A percentile compares a stretch with the other conserved stretches of the same genome.
Conservation (phyloP, 2,329 filamentous ascomycete species). For the Pseudogymnoascus destructans region DNA sequence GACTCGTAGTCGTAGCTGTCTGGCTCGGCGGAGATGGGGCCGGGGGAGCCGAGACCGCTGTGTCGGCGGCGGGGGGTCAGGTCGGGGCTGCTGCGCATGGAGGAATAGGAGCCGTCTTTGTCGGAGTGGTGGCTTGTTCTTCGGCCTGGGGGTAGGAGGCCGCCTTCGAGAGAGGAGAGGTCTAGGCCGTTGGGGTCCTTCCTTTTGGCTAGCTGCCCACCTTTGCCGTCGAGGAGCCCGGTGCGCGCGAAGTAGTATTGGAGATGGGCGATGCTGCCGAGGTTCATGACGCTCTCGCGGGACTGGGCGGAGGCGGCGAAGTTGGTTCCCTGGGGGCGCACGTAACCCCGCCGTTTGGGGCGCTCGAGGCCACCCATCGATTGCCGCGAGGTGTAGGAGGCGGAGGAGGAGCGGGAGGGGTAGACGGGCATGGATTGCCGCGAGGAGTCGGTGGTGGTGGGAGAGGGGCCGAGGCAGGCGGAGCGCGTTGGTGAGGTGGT, state of each 20-base stretch:
- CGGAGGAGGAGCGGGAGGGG: conserved; percentile 50
- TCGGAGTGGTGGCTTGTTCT: conserved; percentile 33
- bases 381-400: conserved; percentile 35
- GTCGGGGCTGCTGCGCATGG: conserved; percentile 47
- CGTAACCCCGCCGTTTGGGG: conserved; percentile 29
- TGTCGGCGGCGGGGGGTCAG: conserved; percentile 26
- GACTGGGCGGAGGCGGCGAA: conserved; percentile 85
- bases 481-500: conserved; percentile 39
- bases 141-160: conserved; percentile 28
- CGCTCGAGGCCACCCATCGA: conserved; percentile 31
- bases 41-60: conserved; percentile 37
- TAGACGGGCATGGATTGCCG: conserved; percentile 35
- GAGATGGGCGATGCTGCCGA: conserved; percentile 92
- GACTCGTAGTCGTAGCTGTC: conserved; percentile 37
- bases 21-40: conserved; percentile 25
- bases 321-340: conserved; percentile 31
- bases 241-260: conserved; percentile 98
- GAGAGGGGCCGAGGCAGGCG: conserved; percentile 32
- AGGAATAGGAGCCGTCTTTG: conserved; percentile 46
- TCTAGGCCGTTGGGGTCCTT: conserved; percentile 45
- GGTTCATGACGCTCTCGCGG: conserved; percentile 86
- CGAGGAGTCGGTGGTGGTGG: conserved; percentile 30
- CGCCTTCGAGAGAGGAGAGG: conserved; percentile 39
- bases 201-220: conserved; percentile 68
- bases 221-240: conserved; percentile 84